Percentiles rank a stretch among this genome's conserved stretches.
Evolutionary conservation across 495 filamentous ascomycete genomes (phyloP).

Genomic region (Aspergillus nidulans): DNA sequence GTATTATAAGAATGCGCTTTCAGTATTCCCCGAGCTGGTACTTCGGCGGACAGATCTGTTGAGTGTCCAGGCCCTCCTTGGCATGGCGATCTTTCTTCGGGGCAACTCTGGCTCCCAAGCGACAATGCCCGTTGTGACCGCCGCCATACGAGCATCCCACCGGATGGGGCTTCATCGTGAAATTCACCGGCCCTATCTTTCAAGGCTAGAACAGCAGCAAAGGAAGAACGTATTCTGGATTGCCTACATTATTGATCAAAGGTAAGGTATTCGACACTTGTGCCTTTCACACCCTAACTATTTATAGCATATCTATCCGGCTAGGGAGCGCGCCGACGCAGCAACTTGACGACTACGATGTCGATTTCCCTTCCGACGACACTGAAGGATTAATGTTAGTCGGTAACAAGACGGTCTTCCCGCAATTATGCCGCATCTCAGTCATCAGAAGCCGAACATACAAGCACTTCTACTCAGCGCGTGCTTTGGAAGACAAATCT

Average conservation of each 20-base stretch:
- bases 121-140: constrained; percentile 81
- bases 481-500: constrained; percentile 68
- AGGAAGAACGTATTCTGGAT: constrained; percentile 94
- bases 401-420: constrained; percentile 80
- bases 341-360: constrained; percentile 94
- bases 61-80: constrained; percentile 89
- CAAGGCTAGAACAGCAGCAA: constrained; percentile 81
- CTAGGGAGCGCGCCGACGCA: constrained; percentile 84
- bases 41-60: constrained; percentile 91
- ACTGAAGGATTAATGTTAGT: constrained; percentile 65
- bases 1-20: constrained; percentile 94
- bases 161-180: constrained; percentile 94
- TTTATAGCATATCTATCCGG: constrained; percentile 67
- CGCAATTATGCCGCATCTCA: constrained; percentile 80
- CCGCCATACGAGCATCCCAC: constrained; percentile 83
- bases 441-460: constrained; percentile 91
- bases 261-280: constrained; percentile 37
- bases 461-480: constrained; percentile 80
- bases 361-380: constrained; percentile 79
- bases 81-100: constrained; percentile 92
- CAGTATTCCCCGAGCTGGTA: constrained; percentile 81
- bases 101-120: constrained; percentile 92
- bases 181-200: constrained; percentile 77
- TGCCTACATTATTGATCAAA: constrained; percentile 89
- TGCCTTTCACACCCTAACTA: background rate